These are phyloP conservation scores for Podaxis sp. DNA, from an alignment of 768 basidiomycete genomes.

Conservation along the genomic window DNA sequence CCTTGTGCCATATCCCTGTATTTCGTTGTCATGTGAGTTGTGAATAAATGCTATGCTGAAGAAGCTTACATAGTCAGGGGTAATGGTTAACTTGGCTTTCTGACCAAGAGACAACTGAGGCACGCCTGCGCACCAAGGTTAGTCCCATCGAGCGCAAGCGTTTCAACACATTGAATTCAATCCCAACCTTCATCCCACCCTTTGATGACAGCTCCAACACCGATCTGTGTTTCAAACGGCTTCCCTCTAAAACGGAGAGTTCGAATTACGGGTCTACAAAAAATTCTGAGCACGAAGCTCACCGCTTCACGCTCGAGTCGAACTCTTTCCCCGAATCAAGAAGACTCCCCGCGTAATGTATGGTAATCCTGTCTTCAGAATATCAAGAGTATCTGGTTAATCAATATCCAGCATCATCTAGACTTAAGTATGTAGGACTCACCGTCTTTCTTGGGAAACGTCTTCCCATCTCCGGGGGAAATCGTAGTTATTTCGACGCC, in stretches of 20 bases:
- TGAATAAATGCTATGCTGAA: neutral
- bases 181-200: conserved; percentile 83
- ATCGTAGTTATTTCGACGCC: conserved; percentile 66
- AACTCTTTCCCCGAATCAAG: conserved; percentile 49
- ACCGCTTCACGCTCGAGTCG: conserved; percentile 80
- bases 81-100: conserved; percentile 62
- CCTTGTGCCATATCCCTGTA: conserved; percentile 68
- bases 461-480: conserved; percentile 51
- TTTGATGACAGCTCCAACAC: conserved; percentile 78
- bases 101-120: conserved; percentile 67
- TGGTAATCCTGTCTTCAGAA: conserved; percentile 58
- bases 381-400: conserved; percentile 19
- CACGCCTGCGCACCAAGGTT: conserved; percentile 46
- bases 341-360: conserved; percentile 79
- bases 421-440: conserved; percentile 3
- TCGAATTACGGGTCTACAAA: conserved; percentile 19
- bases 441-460: conserved; percentile 71
- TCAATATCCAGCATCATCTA: conserved; percentile 58
- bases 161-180: conserved; percentile 17
- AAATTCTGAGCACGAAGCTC: neutral
- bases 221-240: conserved; percentile 70
- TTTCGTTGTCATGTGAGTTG: neutral
- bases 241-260: conserved; percentile 36
- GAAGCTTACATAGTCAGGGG: conserved; percentile 69
- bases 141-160: neutral